Evolutionary conservation across 805 yeast genomes (phyloP), one percentile per base, ranked within the genome.

Genomic region (Candida pseudoglaebosa): DNA sequence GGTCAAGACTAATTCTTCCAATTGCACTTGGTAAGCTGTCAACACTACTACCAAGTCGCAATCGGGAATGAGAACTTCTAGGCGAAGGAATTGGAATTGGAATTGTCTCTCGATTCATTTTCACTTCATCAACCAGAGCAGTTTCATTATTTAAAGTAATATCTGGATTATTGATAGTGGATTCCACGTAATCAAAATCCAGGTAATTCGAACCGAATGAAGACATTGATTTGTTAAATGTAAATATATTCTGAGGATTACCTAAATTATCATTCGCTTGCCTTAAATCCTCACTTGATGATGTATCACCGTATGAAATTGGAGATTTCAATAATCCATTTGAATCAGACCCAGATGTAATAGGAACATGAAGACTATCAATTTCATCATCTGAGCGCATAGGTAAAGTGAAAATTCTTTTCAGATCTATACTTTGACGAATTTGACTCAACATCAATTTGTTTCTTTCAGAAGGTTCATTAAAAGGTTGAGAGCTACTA

Each of bases 381-480:
- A 22, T 22, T 20, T 22, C 28, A 24, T 18, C 17, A n/a, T 22
- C 17, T 16, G 17, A 12, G 15, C 34, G 29, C 5, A 24, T 22
- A 19, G 32, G n/a, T 18, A 34, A 26, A 3, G 63, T 52, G 17
- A 42, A 40, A n/a, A 57, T 44, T 15, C 65, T 45, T 35, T 62
- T 59, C 58, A 47, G 58, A 32, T 67, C 70, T 26, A 68, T 57
- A 34, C 65, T 56, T 20, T 62, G 63, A 38, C 72, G 50, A 30
- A 67, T 52, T 32, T 59, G 67, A 20, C 52, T 51, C n/a, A 65
- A 30, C 14, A 61, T 49, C 4, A 4, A 39, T 39, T 36, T 53
- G 56, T 33, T 53, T 48, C 36, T 51, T 54, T 18, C 40, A 41
- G 10, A 37, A 24, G 12, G 48, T 35, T 18, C 54, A 57, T 16